A percentile compares a stretch with the other conserved stretches of the same genome.
Evolutionary conservation across 2,329 filamentous ascomycete genomes (phyloP).

Genomic region (Didymella segeticola): DNA sequence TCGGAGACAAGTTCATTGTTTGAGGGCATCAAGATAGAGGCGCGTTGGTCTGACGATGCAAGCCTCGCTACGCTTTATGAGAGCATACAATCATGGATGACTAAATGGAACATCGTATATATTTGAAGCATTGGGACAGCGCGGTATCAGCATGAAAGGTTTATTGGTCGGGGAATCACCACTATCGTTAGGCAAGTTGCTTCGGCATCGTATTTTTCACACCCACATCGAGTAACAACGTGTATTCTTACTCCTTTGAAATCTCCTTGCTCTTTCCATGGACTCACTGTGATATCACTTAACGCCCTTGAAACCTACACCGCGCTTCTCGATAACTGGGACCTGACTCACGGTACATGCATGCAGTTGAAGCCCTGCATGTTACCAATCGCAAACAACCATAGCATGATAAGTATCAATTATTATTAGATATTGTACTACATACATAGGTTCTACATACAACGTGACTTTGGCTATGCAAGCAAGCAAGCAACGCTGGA

Average conservation of each 20-base stretch:
- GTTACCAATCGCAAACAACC: background rate
- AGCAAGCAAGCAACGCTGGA: background rate
- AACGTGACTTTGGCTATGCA: background rate
- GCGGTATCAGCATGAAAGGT: background rate
- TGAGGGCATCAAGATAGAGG: background rate
- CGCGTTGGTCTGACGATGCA: background rate
- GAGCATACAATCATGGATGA: background rate
- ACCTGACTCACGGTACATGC: no score
- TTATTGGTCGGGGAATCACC: background rate
- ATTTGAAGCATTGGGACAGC: background rate
- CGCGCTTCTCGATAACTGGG: no score
- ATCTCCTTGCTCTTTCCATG: background rate
- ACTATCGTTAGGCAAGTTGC: background rate
- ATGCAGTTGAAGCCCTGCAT: no score
- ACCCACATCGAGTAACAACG: background rate
- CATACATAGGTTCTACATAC: background rate
- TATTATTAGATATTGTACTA: background rate
- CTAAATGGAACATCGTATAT: no score
- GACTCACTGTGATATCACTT: no score
- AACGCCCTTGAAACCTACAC: no score
- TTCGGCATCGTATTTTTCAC: slow-evolving; percentile 1
- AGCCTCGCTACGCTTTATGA: background rate
- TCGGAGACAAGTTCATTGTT: slow-evolving; percentile 12
- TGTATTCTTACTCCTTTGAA: background rate
- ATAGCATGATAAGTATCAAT: no score